phyloP scores from a whole-genome alignment of 2,329 filamentous ascomycete species.

The Chrysoporthe austroafricana region DNA sequence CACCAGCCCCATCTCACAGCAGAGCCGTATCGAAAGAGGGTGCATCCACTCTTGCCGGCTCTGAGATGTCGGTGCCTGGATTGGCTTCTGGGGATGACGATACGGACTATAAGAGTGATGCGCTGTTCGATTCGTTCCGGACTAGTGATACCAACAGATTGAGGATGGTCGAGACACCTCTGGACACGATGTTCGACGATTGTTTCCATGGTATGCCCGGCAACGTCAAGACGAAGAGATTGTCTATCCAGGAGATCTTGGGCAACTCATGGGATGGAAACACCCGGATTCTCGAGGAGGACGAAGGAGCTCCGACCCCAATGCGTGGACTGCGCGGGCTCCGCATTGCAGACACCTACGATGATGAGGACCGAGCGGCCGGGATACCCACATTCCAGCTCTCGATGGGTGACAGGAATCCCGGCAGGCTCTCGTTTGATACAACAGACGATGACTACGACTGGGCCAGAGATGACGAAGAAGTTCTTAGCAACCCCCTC shows the following conservation, averaged over 20 bases:
- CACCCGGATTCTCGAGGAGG: conserved; percentile 65
- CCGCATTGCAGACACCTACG: conserved; percentile 31
- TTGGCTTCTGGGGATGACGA: conserved; percentile 74
- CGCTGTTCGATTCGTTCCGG: conserved; percentile 75
- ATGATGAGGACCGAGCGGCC: conserved; percentile 30
- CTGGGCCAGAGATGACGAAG: conserved; percentile 62
- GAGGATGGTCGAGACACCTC: conserved; percentile 69
- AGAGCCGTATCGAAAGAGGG: conserved; percentile 50
- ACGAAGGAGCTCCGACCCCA: conserved; percentile 60
- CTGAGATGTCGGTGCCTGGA: conserved; percentile 68
- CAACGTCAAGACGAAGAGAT: conserved; percentile 55
- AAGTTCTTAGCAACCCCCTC: conserved; percentile 57
- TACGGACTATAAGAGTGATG: conserved; percentile 78
- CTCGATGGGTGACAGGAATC: conserved; percentile 38
- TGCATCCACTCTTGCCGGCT: conserved; percentile 69
- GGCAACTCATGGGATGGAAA: conserved; percentile 59
- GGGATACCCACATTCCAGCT: conserved; percentile 27
- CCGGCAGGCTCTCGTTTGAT: conserved; percentile 59
- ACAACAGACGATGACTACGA: conserved; percentile 65
- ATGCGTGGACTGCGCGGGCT: conserved; percentile 44
- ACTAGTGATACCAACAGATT: conserved; percentile 70
- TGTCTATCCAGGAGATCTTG: conserved; percentile 63
- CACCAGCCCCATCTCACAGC: conserved; percentile 45
- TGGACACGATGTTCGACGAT: conserved; percentile 83
- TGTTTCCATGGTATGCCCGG: conserved; percentile 66